Evolutionary conservation across 148 eudicot genomes (phyloP).

Genomic region (Hydrangea macrophylla): DNA sequence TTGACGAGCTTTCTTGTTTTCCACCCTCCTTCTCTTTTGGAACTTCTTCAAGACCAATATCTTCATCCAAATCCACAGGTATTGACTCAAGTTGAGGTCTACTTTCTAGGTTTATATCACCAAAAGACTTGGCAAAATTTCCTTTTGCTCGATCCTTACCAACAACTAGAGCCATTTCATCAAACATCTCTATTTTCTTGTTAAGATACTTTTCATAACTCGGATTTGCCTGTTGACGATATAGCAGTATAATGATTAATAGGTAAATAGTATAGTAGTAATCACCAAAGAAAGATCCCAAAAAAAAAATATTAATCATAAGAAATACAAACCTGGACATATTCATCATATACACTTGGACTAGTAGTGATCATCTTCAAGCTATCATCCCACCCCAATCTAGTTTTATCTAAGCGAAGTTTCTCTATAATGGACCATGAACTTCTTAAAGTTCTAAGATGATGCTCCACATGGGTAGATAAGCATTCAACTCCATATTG

Average conservation of each 20-base stretch:
- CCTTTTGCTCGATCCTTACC: background rate
- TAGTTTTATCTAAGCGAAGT: background rate
- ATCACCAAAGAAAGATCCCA: too few relatives aligned
- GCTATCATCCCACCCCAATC: background rate
- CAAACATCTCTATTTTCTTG: background rate
- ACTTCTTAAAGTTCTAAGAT: background rate
- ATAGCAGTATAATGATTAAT: too few relatives aligned
- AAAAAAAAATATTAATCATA: too few relatives aligned
- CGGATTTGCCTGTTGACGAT: background rate
- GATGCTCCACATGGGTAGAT: background rate
- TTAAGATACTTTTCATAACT: background rate
- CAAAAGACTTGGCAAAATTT: background rate
- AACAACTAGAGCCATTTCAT: background rate
- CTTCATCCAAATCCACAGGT: background rate
- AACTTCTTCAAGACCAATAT: background rate
- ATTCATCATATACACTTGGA: background rate
- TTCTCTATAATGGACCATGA: background rate
- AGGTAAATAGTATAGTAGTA: too few relatives aligned
- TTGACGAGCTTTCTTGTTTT: background rate
- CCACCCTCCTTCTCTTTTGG: background rate
- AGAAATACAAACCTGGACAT: background rate
- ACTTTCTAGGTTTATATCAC: background rate
- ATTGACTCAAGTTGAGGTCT: background rate
- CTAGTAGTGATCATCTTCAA: background rate
- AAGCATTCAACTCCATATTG: background rate